phyloP scores from a whole-genome alignment of 164 flowering plant species.

The Berberis thunbergii region DNA sequence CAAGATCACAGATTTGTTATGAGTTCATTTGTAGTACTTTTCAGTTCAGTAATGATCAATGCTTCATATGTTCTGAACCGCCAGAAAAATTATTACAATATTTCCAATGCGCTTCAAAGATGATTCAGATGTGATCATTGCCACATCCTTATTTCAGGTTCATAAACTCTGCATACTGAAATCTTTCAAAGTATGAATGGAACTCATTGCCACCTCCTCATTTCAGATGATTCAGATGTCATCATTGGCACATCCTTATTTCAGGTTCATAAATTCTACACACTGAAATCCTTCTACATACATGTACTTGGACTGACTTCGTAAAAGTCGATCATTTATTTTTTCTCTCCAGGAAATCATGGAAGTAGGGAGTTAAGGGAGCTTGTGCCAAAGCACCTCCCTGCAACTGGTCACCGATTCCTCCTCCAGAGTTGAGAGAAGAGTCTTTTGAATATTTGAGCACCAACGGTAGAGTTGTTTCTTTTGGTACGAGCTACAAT shows the following conservation, averaged over 20 bases:
- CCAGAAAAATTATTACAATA: constrained; percentile 42
- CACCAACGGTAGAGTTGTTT: constrained; percentile 82
- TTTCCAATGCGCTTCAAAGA: constrained; percentile 84
- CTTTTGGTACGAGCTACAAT: constrained; percentile 55
- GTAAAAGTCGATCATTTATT: background rate
- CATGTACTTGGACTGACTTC: too few relatives aligned
- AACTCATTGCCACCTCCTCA: background rate
- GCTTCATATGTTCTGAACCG: constrained; percentile 26
- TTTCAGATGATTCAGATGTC: background rate
- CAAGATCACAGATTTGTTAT: too few relatives aligned
- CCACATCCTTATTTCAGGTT: constrained; percentile 85
- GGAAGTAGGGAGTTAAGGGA: constrained; percentile 50
- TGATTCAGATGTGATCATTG: constrained; percentile 63
- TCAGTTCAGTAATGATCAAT: background rate
- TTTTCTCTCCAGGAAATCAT: constrained; percentile 48
- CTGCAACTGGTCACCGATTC: constrained; percentile 87
- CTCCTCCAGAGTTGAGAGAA: constrained; percentile 83
- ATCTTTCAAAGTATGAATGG: too few relatives aligned
- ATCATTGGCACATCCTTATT: too few relatives aligned
- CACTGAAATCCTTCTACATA: too few relatives aligned
- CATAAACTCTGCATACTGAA: too few relatives aligned
- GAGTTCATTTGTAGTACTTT: too few relatives aligned
- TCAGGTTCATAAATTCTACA: too few relatives aligned
- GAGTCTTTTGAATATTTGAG: constrained; percentile 60
- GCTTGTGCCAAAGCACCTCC: constrained; percentile 58